phyloP scores from a whole-genome alignment of 2,329 filamentous ascomycete species.

The Tolypocladium capitatum region DNA sequence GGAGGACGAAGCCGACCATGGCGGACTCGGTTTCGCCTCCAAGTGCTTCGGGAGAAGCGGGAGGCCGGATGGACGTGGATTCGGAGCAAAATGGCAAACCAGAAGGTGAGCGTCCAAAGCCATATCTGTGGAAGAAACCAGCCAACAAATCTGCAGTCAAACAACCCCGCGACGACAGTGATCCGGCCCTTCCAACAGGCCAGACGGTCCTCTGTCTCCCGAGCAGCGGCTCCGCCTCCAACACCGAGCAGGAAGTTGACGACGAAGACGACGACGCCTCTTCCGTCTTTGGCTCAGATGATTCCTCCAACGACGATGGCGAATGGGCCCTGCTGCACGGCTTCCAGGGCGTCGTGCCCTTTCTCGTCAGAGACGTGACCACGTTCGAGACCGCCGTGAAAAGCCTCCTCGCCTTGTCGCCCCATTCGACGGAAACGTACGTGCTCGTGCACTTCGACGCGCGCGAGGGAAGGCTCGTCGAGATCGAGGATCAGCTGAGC shows the following conservation, averaged over 20 bases:
- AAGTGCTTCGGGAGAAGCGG: neutral
- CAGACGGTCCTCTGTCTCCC: neutral
- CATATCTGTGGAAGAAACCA: neutral
- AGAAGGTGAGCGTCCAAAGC: neutral
- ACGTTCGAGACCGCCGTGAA: conserved; percentile 10
- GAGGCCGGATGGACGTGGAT: too few relatives aligned
- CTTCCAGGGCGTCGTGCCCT: conserved; percentile 18
- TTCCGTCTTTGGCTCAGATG: too few relatives aligned
- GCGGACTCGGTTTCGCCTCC: neutral
- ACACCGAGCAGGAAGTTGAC: neutral
- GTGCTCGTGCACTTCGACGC: conserved; percentile 6
- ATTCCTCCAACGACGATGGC: neutral
- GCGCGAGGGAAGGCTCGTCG: neutral
- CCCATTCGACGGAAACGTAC: neutral
- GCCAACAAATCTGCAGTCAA: neutral
- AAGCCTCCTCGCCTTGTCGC: conserved; percentile 10
- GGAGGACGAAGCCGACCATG: neutral
- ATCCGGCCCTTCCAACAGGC: neutral
- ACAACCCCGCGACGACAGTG: neutral
- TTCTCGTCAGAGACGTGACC: conserved; percentile 8
- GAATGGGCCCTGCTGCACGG: conserved; percentile 10
- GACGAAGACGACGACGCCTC: neutral
- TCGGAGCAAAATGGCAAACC: neutral
- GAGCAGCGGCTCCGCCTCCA: neutral
- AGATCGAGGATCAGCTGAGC: neutral